Percentiles rank a stretch among this genome's conserved stretches.
Evolutionary conservation across 371 early-diverging fungal genomes (phyloP).

Genomic region (Mucor mucedo): DNA sequence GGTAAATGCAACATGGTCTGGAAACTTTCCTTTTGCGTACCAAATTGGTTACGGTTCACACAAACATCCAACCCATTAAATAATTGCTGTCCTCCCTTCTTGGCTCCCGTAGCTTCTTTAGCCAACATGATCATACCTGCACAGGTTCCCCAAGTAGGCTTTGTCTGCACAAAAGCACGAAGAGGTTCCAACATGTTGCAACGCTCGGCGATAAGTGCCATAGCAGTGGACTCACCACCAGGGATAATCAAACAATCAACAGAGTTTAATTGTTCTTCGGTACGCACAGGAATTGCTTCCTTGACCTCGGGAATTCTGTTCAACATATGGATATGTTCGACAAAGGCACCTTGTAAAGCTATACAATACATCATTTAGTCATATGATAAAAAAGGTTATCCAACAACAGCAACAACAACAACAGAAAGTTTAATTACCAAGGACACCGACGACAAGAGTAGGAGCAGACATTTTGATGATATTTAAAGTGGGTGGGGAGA

Average conservation of each 20-base stretch:
- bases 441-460: conserved; percentile 33
- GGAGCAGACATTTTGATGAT: conserved; percentile 6
- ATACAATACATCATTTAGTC: neutral
- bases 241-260: conserved; percentile 93
- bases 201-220: conserved; percentile 89
- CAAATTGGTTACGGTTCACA: conserved; percentile 93
- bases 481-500: neutral
- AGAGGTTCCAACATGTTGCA: conserved; percentile 79
- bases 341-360: conserved; percentile 94
- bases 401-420: too few species aligned
- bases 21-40: conserved; percentile 92
- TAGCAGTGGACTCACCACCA: conserved; percentile 95
- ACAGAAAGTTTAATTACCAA: conserved; percentile 22
- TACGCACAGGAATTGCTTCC: conserved; percentile 72
- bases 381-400: neutral
- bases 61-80: conserved; percentile 84
- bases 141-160: conserved; percentile 96
- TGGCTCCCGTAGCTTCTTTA: conserved; percentile 72
- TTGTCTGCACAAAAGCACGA: conserved; percentile 72
- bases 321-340: conserved; percentile 88
- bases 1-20: conserved; percentile 70
- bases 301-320: conserved; percentile 63
- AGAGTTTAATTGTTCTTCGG: conserved; percentile 61
- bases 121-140: conserved; percentile 95
- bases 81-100: conserved; percentile 85